phyloP scores from a whole-genome alignment of 1,284 basidiomycete genomes.

The Moniliella sp. region DNA sequence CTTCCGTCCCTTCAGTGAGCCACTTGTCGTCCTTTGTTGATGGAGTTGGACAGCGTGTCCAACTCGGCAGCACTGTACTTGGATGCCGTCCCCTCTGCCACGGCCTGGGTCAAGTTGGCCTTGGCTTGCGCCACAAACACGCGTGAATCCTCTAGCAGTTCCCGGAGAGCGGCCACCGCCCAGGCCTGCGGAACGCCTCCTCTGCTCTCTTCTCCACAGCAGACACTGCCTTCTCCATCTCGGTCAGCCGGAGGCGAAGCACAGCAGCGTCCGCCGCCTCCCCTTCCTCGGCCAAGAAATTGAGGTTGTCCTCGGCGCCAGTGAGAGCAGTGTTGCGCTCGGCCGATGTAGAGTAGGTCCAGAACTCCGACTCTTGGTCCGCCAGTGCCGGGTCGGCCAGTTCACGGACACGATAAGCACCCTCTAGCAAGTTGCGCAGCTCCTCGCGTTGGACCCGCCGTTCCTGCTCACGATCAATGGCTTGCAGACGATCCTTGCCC shows the following conservation, averaged over 20 bases:
- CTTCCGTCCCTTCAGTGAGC: slow-evolving; percentile 19
- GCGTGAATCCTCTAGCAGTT: slow-evolving; percentile 43
- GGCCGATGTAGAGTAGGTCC: too few species aligned
- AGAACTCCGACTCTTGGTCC: too few species aligned
- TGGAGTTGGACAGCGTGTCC: slow-evolving; percentile 13
- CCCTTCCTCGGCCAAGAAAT: slow-evolving; percentile 67
- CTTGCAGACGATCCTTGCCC: slow-evolving; percentile 23
- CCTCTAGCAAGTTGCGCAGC: slow-evolving; percentile 71
- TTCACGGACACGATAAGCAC: slow-evolving; percentile 73
- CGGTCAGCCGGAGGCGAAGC: slow-evolving; percentile 37
- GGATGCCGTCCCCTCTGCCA: slow-evolving; percentile 35
- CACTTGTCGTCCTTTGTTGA: slow-evolving; percentile 22
- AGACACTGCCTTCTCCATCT: slow-evolving; percentile 46
- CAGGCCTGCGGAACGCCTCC: too few species aligned
- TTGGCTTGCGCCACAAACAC: slow-evolving; percentile 60
- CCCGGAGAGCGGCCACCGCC: too few species aligned
- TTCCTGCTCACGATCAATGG: slow-evolving; percentile 51
- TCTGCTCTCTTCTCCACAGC: slow-evolving; percentile 63
- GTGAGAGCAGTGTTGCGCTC: too few species aligned
- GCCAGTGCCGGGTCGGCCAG: too few species aligned
- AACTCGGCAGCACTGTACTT: slow-evolving; percentile 31
- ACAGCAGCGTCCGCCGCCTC: slow-evolving; percentile 47
- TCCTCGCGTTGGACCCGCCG: slow-evolving; percentile 63
- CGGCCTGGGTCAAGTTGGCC: slow-evolving; percentile 41
- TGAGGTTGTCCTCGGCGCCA: slow-evolving; percentile 50